Base-by-base conservation (phyloP, 257 asterid species). In the Solanum lycopersicoides region DNA sequence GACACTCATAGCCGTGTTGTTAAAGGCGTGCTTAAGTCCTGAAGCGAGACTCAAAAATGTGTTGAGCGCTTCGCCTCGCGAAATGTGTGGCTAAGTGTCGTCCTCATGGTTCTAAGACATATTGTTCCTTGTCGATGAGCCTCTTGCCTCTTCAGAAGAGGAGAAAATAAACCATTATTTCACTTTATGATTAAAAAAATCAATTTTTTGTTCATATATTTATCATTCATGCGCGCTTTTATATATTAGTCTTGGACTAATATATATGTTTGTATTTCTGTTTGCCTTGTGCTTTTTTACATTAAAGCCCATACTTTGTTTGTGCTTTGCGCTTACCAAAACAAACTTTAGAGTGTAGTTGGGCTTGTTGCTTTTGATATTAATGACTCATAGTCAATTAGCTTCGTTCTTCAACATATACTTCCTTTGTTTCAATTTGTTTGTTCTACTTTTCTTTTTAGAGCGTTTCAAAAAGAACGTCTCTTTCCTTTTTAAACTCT, bases 1-100 rank as follows among this genome's bases (percentile, higher is more conserved):
- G 66, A 37, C 39, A 28, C 65, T 77, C 65, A 37, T 37, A 73
- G 65, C 4, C 18, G 65, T 56, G 65, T 56, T 18, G 65, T 56
- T n/a, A 3, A 56, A 53, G 63, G n/a, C 0, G 23, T 2, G 4
- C 65, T 56, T 56, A 56, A 18, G 0, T 0, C n/a, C n/a, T 18
- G 65, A 18, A 56, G 65, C 4, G 1, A 56, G n/a, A 56, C 11
- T 56, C 65, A 56, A 56, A 28, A 56, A 56, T 2, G 4, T 18
- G 65, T 56, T 56, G 65, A 56, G n/a, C 4, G 65, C 65, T 56
- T 56, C 11, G 0, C 65, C 65, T 56, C 65, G 0, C 65, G 7
- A 18, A 56, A 56, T 56, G 65, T 56, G 65, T 56, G n/a, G 11
- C n/a, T 56, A 0, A 56, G n/a, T 56, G 65, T 56, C 65, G 11